Evolutionary conservation across 495 filamentous ascomycete genomes (phyloP), one percentile per base, ranked within the genome.

Genomic region (Lasiosphaeria ovina): DNA sequence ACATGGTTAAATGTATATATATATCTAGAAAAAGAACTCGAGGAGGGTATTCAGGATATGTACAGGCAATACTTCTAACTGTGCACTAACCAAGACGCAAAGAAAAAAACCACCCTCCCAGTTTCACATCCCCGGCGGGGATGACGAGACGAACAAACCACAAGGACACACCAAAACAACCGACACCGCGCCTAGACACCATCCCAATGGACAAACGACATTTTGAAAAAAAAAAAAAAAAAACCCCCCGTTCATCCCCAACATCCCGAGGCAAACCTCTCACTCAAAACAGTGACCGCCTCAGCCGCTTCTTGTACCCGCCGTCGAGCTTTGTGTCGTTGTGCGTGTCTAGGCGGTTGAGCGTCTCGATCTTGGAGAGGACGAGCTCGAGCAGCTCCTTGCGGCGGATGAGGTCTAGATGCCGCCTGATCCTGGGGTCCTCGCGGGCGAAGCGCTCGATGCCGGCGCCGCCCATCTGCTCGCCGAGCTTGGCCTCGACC

Each of bases 361-460:
- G 76, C 40, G 88, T 86, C 66, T 98, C 91, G 79, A 97, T 97
- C 81, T 99, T 97, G 73, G 88, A 85, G 31, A 99, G 77, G 10
- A 93, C 94, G 56, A 97, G 77, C 75, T 98, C 93, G 1, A 99
- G 80, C 44, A 97, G 80, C 71, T 97, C 92, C 77, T 99, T 99
- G 65, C 92, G 82, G 57, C 83, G 80, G 67, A 97, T 93, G 51
- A 97, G 84, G 62, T 98, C 94, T 54, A 99, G 81, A 73, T 99
- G 94, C 55, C 86, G 82, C 50, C 87, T 81, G 59, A 98, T 87
- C 68, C 90, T 93, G 16, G 90, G 87, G 67, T 99, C 94, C 74
- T 98, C 95, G 44, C 87, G 84, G 12, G 94, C 94, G 66, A 99
- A 98, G 14, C 85, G 81, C 67, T 99, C 93, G 11, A 97, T 80